Evolutionary conservation across 371 early-diverging fungal species (phyloP).

Genomic region (Mortierella sp.): DNA sequence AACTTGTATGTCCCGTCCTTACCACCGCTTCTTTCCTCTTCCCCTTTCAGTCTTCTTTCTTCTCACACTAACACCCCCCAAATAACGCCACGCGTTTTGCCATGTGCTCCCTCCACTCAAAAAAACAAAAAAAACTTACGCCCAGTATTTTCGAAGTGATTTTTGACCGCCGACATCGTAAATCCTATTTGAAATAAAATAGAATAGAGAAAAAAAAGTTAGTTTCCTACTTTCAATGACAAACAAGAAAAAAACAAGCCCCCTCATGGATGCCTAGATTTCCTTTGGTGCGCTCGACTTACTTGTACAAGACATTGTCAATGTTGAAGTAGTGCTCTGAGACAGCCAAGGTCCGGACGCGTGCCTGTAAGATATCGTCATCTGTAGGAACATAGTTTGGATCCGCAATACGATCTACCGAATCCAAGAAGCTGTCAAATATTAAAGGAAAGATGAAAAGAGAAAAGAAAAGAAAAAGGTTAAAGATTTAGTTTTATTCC

Average conservation of each 20-base stretch:
- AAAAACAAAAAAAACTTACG: constrained; percentile 48
- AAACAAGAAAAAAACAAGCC: not conserved
- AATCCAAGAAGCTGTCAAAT: constrained; percentile 59
- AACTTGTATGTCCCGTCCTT: too few species aligned
- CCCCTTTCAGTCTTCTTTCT: not conserved
- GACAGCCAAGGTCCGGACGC: constrained; percentile 64
- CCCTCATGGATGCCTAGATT: not conserved
- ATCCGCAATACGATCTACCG: constrained; percentile 59
- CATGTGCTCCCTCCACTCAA: constrained; percentile 4
- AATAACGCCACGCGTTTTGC: constrained; percentile 8
- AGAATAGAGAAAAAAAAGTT: not conserved
- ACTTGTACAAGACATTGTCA: constrained; percentile 60
- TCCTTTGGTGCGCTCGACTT: not conserved
- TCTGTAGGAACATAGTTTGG: constrained; percentile 62
- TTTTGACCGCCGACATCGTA: constrained; percentile 72
- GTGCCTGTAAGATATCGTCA: constrained; percentile 63
- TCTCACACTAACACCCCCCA: not conserved
- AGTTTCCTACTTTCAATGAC: not conserved
- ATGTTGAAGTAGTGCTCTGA: constrained; percentile 61
- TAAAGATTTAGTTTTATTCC: constrained; percentile 2
- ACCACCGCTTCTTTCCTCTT: not conserved
- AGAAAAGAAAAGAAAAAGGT: not conserved
- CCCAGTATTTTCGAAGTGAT: constrained; percentile 77
- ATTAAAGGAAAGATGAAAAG: not conserved
- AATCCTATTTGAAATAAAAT: constrained; percentile 50